Evolutionary conservation across 371 early-diverging fungal genomes (phyloP).

Genomic region (Lichtheimia hyalospora): DNA sequence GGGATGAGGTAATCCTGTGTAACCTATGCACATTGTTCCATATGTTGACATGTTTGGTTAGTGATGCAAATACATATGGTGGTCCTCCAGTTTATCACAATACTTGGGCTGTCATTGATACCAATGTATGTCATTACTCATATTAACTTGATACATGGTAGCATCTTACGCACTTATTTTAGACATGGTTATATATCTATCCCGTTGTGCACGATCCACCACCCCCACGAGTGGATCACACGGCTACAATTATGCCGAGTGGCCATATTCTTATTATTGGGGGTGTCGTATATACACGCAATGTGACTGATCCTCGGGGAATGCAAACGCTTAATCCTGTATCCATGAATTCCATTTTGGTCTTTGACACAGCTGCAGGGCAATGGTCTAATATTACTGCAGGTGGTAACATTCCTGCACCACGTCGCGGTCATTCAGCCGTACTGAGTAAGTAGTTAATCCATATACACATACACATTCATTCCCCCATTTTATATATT

Average conservation of each 20-base stretch:
- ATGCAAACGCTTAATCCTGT: constrained; percentile 32
- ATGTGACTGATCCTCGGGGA: constrained; percentile 28
- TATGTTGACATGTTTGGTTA: not conserved
- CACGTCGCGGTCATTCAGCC: constrained; percentile 43
- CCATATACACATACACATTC: too few relatives aligned
- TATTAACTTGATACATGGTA: too few relatives aligned
- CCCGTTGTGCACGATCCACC: constrained; percentile 11
- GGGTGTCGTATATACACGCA: constrained; percentile 19
- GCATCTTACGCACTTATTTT: not conserved
- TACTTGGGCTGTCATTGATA: constrained; percentile 9
- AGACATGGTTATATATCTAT: constrained; percentile 14
- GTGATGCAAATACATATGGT: constrained; percentile 7
- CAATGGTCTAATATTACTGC: constrained; percentile 40
- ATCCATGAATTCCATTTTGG: constrained; percentile 35
- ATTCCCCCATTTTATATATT: too few relatives aligned
- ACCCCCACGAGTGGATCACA: constrained; percentile 16
- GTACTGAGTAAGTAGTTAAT: constrained; percentile 26
- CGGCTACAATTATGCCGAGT: constrained; percentile 23
- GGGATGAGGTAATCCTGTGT: constrained; percentile 1
- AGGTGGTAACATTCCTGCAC: constrained; percentile 46
- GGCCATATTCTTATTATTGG: constrained; percentile 31
- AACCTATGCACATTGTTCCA: not conserved
- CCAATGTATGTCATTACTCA: constrained; percentile 1
- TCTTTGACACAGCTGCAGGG: constrained; percentile 27
- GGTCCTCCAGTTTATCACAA: not conserved